phyloP scores from a whole-genome alignment of 2,329 filamentous ascomycete species.

The Penicillium sp. region DNA sequence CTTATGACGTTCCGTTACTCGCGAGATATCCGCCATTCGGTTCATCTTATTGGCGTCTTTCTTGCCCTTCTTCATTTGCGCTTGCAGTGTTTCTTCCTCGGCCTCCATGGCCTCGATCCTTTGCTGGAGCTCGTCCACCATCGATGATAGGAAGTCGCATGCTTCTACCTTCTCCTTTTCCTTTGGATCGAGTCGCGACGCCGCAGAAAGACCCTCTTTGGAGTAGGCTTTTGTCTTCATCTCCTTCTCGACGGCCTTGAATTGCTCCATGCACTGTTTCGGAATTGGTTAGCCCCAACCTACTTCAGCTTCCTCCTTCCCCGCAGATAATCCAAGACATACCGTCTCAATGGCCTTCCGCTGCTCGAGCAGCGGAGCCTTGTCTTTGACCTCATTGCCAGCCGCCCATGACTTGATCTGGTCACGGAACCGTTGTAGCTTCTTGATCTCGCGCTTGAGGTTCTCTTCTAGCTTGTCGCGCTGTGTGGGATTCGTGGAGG shows the following conservation, averaged over 20 bases:
- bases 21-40: slow-evolving; percentile 82
- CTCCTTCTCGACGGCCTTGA: slow-evolving; percentile 99
- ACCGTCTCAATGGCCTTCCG: slow-evolving; percentile 97
- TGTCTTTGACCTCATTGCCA: slow-evolving; percentile 99
- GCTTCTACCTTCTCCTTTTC: slow-evolving; percentile 92
- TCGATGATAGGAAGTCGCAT: slow-evolving; percentile 79
- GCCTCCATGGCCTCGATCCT: slow-evolving; percentile 93
- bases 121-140: slow-evolving; percentile 89
- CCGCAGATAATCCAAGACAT: slow-evolving; percentile 16
- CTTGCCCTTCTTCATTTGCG: slow-evolving; percentile 93
- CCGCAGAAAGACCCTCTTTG: slow-evolving; percentile 91
- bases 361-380: slow-evolving; percentile 90
- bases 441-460: slow-evolving; percentile 99
- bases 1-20: slow-evolving; percentile 86
- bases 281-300: slow-evolving; percentile 29
- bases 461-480: slow-evolving; percentile 98
- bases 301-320: background rate
- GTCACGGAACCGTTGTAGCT: slow-evolving; percentile 93
- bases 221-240: slow-evolving; percentile 99
- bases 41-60: slow-evolving; percentile 81
- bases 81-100: slow-evolving; percentile 82
- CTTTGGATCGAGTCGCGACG: slow-evolving; percentile 92
- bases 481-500: slow-evolving; percentile 87
- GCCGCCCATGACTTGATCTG: slow-evolving; percentile 99
- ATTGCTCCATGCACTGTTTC: slow-evolving; percentile 79